phyloP scores from a whole-genome alignment of 768 basidiomycete genomes.

The Mycena galopus region DNA sequence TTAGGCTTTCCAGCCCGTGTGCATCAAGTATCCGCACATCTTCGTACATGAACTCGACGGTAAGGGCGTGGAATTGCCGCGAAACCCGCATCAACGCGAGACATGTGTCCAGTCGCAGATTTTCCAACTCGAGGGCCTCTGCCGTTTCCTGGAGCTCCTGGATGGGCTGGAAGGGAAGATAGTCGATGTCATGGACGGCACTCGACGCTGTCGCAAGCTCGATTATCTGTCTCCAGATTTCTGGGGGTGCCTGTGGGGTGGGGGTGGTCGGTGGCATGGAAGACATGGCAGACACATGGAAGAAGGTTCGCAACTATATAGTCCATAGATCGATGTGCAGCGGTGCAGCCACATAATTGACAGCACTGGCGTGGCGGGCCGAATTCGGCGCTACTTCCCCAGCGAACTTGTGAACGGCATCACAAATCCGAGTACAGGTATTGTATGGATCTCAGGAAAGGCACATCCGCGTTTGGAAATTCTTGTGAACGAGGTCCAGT shows the following conservation, averaged over 20 bases:
- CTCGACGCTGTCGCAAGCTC: conserved; percentile 9
- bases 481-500: neutral
- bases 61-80: conserved; percentile 14
- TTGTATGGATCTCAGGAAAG: conserved; percentile 10
- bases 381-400: neutral
- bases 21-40: conserved; percentile 27
- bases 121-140: neutral
- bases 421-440: conserved; percentile 26
- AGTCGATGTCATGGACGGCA: conserved; percentile 1
- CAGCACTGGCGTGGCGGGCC: neutral
- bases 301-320: conserved; percentile 1
- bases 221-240: conserved; percentile 31
- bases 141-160: conserved; percentile 28
- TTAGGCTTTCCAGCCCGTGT: conserved; percentile 9
- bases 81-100: conserved; percentile 21
- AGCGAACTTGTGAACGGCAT: neutral
- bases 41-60: conserved; percentile 26
- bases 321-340: neutral
- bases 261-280: neutral
- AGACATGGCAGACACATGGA: neutral
- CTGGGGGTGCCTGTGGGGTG: conserved; percentile 13
- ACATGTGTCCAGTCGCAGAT: conserved; percentile 19
- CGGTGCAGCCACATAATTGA: neutral
- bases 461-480: conserved; percentile 4
- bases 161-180: conserved; percentile 25